Evolutionary conservation across 495 filamentous ascomycete species (phyloP).

Genomic region (Symbiotaphrina buchneri): DNA sequence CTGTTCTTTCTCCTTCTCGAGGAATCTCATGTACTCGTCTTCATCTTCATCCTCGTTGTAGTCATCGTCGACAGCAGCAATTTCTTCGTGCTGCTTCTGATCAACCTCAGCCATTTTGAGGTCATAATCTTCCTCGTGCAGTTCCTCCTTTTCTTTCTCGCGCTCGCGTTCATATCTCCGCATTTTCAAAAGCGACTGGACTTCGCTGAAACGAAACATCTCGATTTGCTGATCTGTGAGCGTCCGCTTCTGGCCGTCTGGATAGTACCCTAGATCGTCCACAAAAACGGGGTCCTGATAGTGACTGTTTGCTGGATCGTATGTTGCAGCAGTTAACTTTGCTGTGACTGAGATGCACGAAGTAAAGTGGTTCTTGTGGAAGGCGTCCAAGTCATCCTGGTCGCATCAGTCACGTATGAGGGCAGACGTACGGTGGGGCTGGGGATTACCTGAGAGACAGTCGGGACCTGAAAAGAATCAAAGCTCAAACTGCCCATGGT

Average conservation of each 20-base stretch:
- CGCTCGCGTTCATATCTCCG: not conserved
- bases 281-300: not conserved
- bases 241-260: conserved; percentile 74
- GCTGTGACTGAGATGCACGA: not conserved
- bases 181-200: conserved; percentile 38
- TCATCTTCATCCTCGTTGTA: conserved; percentile 6
- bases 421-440: conserved; percentile 61
- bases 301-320: not conserved
- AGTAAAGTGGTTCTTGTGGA: conserved; percentile 3
- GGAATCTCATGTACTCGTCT: conserved; percentile 3
- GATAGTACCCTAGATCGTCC: conserved; percentile 69
- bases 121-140: not conserved
- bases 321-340: not conserved
- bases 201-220: conserved; percentile 79
- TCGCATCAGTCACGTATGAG: too few relatives aligned
- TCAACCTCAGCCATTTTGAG: not conserved
- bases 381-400: conserved; percentile 2
- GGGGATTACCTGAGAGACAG: too few relatives aligned
- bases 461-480: too few relatives aligned
- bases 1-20: conserved; percentile 2
- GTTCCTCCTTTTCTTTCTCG: not conserved
- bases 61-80: not conserved
- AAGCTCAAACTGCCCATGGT: too few relatives aligned
- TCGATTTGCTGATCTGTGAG: conserved; percentile 80
- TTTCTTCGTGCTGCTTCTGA: not conserved